Base-by-base conservation (phyloP, 495 filamentous ascomycete genomes). In the Podospora pseudopauciseta region DNA sequence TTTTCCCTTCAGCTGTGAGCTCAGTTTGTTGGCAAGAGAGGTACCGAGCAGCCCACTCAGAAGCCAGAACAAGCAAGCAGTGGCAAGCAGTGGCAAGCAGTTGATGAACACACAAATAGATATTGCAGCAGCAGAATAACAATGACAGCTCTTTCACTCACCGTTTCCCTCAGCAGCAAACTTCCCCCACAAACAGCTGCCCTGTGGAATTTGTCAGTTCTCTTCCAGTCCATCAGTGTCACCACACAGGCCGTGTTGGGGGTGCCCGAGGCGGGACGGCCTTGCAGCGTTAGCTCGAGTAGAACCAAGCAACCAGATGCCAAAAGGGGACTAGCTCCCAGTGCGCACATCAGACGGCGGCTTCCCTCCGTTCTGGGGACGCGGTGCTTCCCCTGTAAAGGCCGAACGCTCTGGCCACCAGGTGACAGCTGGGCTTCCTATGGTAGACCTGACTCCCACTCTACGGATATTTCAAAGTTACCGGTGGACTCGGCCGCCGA, bases 381-480 rank as follows among this genome's bases (percentile, higher is more conserved):
- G 18, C 55, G 55, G n/a, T 58, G 55, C 55, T 58, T 58, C 55
- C 55, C 39, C 23, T 58, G 55, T n/a, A 58, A 26, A 58, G 23
- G n/a, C 55, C 55, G 55, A 58, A 58, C 55, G 55, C 55, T 58
- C 55, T 58, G 55, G 55, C 55, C 55, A 58, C n/a, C 55, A 58
- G 55, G 23, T 58, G 55, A 26, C 39, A 49, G 39, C 39, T 32
- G 30, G 4, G 7, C 30, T 32, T 7, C 30, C 4, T 32, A 32
- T 23, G 30, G 30, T 11, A 6, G 39, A 49, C 39, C 39, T 11
- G 39, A 49, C 39, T 49, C 39, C 39, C 0, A 49, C 39, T 49
- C 39, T 49, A 49, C 39, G 15, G 7, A 16, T 49, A 16, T 49
- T 13, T 13, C 30, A 49, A 16, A 11, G 7, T 49, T 2, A 49